Conservation (phyloP, 805 yeast genomes). For the Kurtzmaniella cleridarum region DNA sequence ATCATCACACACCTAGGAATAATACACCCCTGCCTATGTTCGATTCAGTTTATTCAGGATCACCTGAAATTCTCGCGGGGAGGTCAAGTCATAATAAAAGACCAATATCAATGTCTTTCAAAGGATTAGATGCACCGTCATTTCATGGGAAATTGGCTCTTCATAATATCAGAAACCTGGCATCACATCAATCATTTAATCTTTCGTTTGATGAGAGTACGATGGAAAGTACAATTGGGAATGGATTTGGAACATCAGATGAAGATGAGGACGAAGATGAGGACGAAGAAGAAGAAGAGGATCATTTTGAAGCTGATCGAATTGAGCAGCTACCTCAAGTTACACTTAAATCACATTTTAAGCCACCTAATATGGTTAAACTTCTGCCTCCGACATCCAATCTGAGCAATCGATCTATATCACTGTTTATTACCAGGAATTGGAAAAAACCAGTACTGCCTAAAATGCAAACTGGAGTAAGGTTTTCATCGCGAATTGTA, state of each 20-base stretch:
- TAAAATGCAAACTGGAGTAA: constrained; percentile 26
- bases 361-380: constrained; percentile 21
- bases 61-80: constrained; percentile 2
- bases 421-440: constrained; percentile 12
- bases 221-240: constrained; percentile 8
- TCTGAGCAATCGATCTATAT: constrained; percentile 19
- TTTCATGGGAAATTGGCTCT: constrained; percentile 34
- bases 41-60: too few relatives aligned
- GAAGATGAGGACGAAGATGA: constrained; percentile 5
- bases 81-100: constrained; percentile 15
- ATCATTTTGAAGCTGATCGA: constrained; percentile 1
- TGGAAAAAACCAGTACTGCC: constrained; percentile 1
- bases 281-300: constrained; percentile 1
- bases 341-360: constrained; percentile 10
- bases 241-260: constrained; percentile 4
- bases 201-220: constrained; percentile 31
- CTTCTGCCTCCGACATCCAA: constrained; percentile 16
- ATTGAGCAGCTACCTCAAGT: neutral
- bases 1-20: constrained; percentile 4
- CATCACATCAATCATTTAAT: constrained; percentile 38
- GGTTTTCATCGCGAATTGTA: constrained; percentile 76
- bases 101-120: constrained; percentile 51
- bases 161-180: constrained; percentile 26
- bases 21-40: neutral
- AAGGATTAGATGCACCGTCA: constrained; percentile 57